Percentiles rank a stretch among this genome's conserved stretches.
phyloP scores from a whole-genome alignment of 495 filamentous ascomycete genomes.

The Tuber umbilicatum region DNA sequence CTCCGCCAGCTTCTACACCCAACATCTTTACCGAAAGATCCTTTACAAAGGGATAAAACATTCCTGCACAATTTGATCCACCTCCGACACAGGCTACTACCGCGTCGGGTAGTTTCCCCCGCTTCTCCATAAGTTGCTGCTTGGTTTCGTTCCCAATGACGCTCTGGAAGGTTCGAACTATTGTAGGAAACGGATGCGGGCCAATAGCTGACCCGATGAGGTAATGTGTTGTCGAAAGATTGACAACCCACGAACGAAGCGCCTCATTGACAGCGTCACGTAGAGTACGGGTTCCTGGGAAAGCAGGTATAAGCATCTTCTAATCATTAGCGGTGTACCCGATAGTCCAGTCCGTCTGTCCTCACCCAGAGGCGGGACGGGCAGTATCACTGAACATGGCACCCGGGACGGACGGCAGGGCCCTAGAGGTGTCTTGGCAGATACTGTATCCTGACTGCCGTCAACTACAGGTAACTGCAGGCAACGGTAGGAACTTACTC shows the following conservation, averaged over 20 bases:
- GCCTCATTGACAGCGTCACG: slow-evolving; percentile 96
- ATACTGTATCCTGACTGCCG: too few relatives aligned
- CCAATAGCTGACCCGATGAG: slow-evolving; percentile 94
- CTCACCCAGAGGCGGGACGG: too few relatives aligned
- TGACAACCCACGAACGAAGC: slow-evolving; percentile 77
- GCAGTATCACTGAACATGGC: too few relatives aligned
- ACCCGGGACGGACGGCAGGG: too few relatives aligned
- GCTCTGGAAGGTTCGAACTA: slow-evolving; percentile 90
- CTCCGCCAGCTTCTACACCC: slow-evolving; percentile 94
- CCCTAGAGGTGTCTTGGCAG: too few relatives aligned
- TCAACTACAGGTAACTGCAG: too few relatives aligned
- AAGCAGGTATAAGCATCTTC: not conserved
- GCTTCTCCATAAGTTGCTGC: slow-evolving; percentile 70
- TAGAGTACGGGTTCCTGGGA: slow-evolving; percentile 53
- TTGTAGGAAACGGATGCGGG: slow-evolving; percentile 91
- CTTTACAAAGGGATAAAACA: slow-evolving; percentile 84
- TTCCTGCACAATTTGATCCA: slow-evolving; percentile 65
- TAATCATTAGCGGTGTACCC: too few relatives aligned
- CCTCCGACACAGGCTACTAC: slow-evolving; percentile 95
- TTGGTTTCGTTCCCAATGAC: slow-evolving; percentile 92
- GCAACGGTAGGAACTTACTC: too few relatives aligned
- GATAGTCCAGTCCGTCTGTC: too few relatives aligned
- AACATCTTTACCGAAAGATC: slow-evolving; percentile 79
- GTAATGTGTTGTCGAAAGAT: slow-evolving; percentile 86
- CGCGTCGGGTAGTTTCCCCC: slow-evolving; percentile 85